A percentile compares a stretch with the other conserved stretches of the same genome.
These are phyloP conservation scores for Termitomyces sp. DNA, from an alignment of 768 basidiomycete species.

Conservation along the genomic window DNA sequence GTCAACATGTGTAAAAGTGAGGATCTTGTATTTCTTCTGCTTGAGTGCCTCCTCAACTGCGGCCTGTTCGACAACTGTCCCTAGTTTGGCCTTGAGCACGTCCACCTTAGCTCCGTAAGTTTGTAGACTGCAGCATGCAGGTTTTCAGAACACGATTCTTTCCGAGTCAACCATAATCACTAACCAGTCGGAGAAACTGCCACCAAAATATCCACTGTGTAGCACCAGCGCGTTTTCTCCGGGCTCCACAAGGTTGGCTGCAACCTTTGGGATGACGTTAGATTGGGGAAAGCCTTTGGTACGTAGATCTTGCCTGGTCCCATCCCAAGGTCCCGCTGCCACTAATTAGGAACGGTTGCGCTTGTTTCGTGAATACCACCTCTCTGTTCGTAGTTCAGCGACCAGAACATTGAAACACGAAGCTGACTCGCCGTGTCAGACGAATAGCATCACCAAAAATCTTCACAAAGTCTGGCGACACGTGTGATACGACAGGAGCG, in stretches of 20 bases:
- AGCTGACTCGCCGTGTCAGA: constrained; percentile 61
- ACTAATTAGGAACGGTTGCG: constrained; percentile 90
- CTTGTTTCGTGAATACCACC: constrained; percentile 73
- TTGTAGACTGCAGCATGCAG: constrained; percentile 52
- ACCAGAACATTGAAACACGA: constrained; percentile 2
- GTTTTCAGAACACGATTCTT: not conserved
- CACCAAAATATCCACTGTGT: constrained; percentile 92
- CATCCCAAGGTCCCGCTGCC: constrained; percentile 96
- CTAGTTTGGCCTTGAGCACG: constrained; percentile 80
- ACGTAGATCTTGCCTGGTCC: constrained; percentile 67
- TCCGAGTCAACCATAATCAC: constrained; percentile 20
- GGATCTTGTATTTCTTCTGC: constrained; percentile 79
- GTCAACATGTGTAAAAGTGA: constrained; percentile 96
- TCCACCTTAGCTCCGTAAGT: constrained; percentile 89
- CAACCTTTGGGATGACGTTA: constrained; percentile 51
- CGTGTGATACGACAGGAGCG: constrained; percentile 85
- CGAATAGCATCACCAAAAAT: constrained; percentile 88
- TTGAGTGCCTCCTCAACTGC: constrained; percentile 70
- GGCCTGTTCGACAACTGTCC: constrained; percentile 61
- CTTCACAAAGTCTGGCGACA: constrained; percentile 83
- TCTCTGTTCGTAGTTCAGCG: constrained; percentile 40
- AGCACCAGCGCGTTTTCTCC: constrained; percentile 81
- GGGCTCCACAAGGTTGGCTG: constrained; percentile 85
- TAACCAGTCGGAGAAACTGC: constrained; percentile 85
- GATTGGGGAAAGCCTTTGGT: not conserved